Evolutionary conservation across 257 asterid species (phyloP), one percentile per base, ranked within the genome.

Genomic region (Handroanthus guayacan): DNA sequence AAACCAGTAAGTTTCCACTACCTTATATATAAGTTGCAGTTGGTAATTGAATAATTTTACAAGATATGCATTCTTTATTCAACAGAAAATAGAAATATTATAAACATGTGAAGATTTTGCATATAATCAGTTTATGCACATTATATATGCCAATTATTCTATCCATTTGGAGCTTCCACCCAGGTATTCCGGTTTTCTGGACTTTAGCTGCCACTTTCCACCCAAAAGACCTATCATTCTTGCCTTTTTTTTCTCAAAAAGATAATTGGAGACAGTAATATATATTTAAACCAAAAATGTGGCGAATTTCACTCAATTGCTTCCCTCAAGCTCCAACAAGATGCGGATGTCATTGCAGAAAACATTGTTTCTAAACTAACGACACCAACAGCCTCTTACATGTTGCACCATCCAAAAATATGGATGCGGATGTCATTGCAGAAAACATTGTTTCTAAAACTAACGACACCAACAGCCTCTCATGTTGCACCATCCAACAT

Each of bases 1-100:
- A 39, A 62, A 66, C 69, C 64, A 73, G 20, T 69, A 77, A 82
- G 78, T 37, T 69, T 67, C 18, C 62, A 45, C 71, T 6, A 61
- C 17, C 63, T 71, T 36, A 50, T n/a, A 50, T n/a, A 48, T 12
- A 62, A 57, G 47, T 41, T 55, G 58, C 62, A 57, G 34, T 62
- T 54, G 47, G 57, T 17, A 16, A 67, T 25, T 58, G 9, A 41
- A 67, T 60, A 60, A 9, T 3, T 38, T 20, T 69, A 67, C 70
- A 74, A 12, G 36, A 43, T 36, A 56, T 43, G 64, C 47, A 25
- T 61, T 51, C 37, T 51, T 55, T n/a, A 31, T 16, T n/a, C 48
- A 11, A 54, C 43, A 51, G 13, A 71, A 43, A 18, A 2, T 6
- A 12, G 34, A 62, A 41, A 18, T 31, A 6, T 14, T 18, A 58